Evolutionary conservation across 2,329 filamentous ascomycete species (phyloP), one percentile per base, ranked within the genome.

Genomic region (Paraconiothyrium brasiliense): DNA sequence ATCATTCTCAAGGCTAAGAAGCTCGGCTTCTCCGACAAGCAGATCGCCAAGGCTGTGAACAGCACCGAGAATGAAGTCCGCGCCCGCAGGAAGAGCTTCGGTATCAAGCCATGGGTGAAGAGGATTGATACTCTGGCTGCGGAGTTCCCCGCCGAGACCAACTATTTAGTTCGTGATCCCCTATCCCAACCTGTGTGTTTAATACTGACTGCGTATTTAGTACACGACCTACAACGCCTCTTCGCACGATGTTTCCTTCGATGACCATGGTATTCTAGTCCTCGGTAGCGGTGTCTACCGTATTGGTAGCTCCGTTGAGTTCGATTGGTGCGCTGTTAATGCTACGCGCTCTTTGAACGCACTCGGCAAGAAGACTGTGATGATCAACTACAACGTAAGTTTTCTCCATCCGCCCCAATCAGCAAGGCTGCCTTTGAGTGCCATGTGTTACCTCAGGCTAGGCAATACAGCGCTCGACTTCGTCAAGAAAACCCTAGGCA

Each of bases 161-260:
- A 97, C 85, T 97, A 97, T 81, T 22, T 63, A 30, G 48, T 58
- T 3, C 1, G 27, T 2, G 27, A 4, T 30, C 27, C 27, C 27
- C 27, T 30, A 2, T 30, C 27, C 6, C 0, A 30, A 2, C 27
- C 6, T 54, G 56, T 13, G 27, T 37, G 52, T 22, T 30, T 13
- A 5, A 27, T 20, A 24, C 20, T 11, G 8, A 16, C 35, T 30
- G 14, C 10, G 20, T 6, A 37, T 35, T 20, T 87, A 96, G 30
- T 97, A 97, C 84, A 98, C 94, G 3, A 98, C 95, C 34, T 99
- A 99, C 85, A 98, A 99, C 76, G 95, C 94, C 60, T 92, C 92
- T 16, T 90, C 92, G 16, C 94, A 98, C 82, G 95, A 98, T 79
- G 92, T 98, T 52, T 90, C 88, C 14, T 98, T 99, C 68, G 91